phyloP scores from a whole-genome alignment of 371 early-diverging fungal species.

The Lichtheimia ramosa region DNA sequence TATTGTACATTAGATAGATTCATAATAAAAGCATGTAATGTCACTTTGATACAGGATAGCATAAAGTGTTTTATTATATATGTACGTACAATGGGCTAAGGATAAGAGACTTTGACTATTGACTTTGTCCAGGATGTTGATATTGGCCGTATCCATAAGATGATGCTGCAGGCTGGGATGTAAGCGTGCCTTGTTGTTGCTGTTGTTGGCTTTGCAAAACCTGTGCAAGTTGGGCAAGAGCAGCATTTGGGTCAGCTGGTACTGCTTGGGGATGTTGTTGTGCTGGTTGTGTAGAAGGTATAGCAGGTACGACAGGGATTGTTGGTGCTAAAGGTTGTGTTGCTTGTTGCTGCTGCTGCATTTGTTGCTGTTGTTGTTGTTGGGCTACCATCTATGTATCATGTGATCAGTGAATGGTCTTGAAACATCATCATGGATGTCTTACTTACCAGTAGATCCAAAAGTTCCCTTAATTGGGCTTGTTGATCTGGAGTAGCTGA shows the following conservation, averaged over 20 bases:
- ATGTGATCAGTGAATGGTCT: background rate
- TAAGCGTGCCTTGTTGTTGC: conserved; percentile 5
- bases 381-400: conserved; percentile 18
- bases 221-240: conserved; percentile 21
- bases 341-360: conserved; percentile 3
- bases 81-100: too few species aligned
- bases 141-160: background rate
- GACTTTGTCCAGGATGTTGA: background rate
- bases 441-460: conserved; percentile 20
- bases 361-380: conserved; percentile 16
- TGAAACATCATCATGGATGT: background rate
- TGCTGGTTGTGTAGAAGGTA: conserved; percentile 3
- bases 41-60: too few species aligned
- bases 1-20: too few species aligned
- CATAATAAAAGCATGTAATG: too few species aligned
- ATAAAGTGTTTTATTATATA: too few species aligned
- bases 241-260: conserved; percentile 7
- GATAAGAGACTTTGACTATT: too few species aligned
- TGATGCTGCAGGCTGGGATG: background rate
- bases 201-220: conserved; percentile 22
- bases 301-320: background rate
- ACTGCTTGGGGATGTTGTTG: conserved; percentile 6
- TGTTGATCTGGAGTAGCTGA: conserved; percentile 16
- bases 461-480: conserved; percentile 20
- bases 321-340: conserved; percentile 5